Evolutionary conservation across 495 filamentous ascomycete genomes (phyloP).

Genomic region (Penicillium canescens): DNA sequence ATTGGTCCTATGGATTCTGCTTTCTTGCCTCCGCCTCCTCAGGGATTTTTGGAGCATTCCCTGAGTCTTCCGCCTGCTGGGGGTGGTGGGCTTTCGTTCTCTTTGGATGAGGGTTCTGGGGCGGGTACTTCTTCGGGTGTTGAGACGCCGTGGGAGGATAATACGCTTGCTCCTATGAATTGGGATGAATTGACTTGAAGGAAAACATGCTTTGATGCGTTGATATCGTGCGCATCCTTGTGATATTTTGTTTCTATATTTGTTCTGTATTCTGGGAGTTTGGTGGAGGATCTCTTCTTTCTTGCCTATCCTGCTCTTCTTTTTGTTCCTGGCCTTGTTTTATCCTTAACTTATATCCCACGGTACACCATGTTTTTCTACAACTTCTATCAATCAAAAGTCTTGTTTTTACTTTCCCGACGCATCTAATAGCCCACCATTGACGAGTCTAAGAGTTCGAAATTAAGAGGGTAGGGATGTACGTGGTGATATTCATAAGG

Average conservation of each 20-base stretch:
- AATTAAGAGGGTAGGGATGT: background rate
- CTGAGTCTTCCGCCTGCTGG: constrained; percentile 11
- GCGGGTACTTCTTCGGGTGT: constrained; percentile 16
- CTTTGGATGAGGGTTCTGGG: constrained; percentile 34
- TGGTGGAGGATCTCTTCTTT: background rate
- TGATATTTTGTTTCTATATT: background rate
- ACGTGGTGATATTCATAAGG: background rate
- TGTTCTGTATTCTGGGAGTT: constrained; percentile 7
- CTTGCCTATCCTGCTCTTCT: background rate
- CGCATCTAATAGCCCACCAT: too few species aligned
- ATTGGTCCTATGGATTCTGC: constrained; percentile 28
- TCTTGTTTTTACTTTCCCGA: background rate
- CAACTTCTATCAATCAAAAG: constrained; percentile 5
- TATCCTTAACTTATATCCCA: constrained; percentile 26
- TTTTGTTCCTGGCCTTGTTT: background rate
- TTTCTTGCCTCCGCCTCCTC: constrained; percentile 34
- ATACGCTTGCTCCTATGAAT: constrained; percentile 44
- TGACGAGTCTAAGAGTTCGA: too few species aligned
- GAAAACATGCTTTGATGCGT: background rate
- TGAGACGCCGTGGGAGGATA: constrained; percentile 38
- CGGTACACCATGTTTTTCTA: constrained; percentile 28
- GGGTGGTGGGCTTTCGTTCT: constrained; percentile 27
- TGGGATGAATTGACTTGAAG: constrained; percentile 42
- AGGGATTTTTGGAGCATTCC: constrained; percentile 25
- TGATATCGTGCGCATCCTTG: background rate